These are phyloP conservation scores for Aspergillus sp. DNA, from an alignment of 2,329 filamentous ascomycete genomes.

Conservation along the genomic window DNA sequence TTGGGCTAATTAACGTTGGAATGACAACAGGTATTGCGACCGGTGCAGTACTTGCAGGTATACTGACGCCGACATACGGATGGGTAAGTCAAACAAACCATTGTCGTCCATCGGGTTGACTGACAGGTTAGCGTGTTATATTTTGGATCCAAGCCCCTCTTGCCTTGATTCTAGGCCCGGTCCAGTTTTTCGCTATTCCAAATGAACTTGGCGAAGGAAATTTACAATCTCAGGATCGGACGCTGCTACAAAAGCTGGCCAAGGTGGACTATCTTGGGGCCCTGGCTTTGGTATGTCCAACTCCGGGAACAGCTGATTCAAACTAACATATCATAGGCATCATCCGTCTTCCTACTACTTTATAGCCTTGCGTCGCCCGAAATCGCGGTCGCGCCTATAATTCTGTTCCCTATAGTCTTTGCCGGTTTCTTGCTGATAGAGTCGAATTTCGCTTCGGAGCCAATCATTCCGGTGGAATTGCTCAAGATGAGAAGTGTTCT, in stretches of 20 bases:
- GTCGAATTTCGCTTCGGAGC: conserved; percentile 61
- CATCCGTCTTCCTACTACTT: conserved; percentile 69
- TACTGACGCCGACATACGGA: conserved; percentile 61
- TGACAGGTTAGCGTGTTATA: conserved; percentile 58
- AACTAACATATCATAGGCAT: conserved; percentile 44
- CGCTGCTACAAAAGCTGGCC: conserved; percentile 55
- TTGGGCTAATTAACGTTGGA: conserved; percentile 71
- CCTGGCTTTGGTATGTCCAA: conserved; percentile 56
- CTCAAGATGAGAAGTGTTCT: conserved; percentile 69
- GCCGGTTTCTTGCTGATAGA: conserved; percentile 62
- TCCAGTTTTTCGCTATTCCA: conserved; percentile 67
- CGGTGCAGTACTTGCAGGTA: conserved; percentile 69
- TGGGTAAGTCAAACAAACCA: conserved; percentile 58
- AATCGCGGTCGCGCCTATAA: conserved; percentile 60
- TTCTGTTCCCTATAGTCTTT: conserved; percentile 60
- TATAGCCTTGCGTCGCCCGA: conserved; percentile 65
- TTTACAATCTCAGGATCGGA: conserved; percentile 39
- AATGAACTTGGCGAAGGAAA: conserved; percentile 28
- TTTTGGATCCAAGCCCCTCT: conserved; percentile 72
- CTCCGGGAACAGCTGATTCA: neutral
- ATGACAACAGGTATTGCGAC: conserved; percentile 71
- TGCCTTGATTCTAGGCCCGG: conserved; percentile 59
- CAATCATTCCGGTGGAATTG: conserved; percentile 71
- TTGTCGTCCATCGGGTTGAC: neutral
- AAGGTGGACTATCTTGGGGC: conserved; percentile 75